Evolutionary conservation across 768 basidiomycete genomes (phyloP), one percentile per base, ranked within the genome.

Genomic region (Sistotremastrum suecicum): DNA sequence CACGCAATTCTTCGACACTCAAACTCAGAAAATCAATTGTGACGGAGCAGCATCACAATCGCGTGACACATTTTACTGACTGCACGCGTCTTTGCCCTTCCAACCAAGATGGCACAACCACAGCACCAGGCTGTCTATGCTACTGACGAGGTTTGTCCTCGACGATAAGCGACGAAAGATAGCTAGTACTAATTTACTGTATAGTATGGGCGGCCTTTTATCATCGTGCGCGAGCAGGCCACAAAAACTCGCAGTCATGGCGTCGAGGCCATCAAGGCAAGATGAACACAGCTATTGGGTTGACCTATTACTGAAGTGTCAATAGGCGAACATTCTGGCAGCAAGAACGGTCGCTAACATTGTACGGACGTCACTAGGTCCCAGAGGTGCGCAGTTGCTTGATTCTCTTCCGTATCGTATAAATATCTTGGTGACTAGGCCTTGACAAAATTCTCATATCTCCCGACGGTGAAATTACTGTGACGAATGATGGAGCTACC

Each of bases 401-500:
- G 29, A n/a, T 32, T 12, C 12, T 30, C 47, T 30, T 33, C 34
- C n/a, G 35, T 35, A 39, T 5, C 38, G 33, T 34, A 5, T 32
- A 39, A 41, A 6, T 7, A 5, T 42, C 37, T 36, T 38, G 28
- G 30, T 31, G 11, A 41, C 54, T 50, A 94, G 90, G 94, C 39
- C 76, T 97, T 42, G 88, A 91, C 70, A 91, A 91, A 74, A 89
- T 91, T 56, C 74, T 91, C 55, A 89, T 91, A 54, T 89, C 87
- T 31, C 82, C 92, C 20, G 95, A 98, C 69, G 95, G 95, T 42
- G 95, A 99, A 56, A 98, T 99, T 57, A 98, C 92, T 33, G 94
- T 98, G 35, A 98, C 95, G 9, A 99, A 99, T 65, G 95, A 99
- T 64, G 95, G 95, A 42, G 95, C 95, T 5, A 99, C 95, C 28